A percentile compares a stretch with the other conserved stretches of the same genome.
phyloP scores from a whole-genome alignment of 768 basidiomycete species.

The Termitomyces sp. region DNA sequence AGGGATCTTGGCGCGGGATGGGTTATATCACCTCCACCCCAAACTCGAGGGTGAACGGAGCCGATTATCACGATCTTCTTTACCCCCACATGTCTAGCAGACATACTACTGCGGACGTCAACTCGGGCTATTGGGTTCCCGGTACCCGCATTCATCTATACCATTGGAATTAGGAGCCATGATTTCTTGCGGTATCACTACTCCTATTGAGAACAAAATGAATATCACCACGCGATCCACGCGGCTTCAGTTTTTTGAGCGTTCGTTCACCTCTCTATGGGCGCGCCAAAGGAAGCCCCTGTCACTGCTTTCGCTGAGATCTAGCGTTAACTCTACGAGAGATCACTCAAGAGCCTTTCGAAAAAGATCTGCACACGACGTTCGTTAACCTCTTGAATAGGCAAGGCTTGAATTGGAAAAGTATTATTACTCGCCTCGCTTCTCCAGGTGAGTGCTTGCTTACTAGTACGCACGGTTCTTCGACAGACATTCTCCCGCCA shows the following conservation, averaged over 20 bases:
- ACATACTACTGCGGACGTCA: background rate
- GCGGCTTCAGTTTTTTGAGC: background rate
- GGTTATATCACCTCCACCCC: background rate
- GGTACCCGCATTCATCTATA: background rate
- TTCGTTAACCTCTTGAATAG: no score
- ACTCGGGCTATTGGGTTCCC: background rate
- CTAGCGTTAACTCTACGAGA: background rate
- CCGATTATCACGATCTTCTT: background rate
- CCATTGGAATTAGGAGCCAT: background rate
- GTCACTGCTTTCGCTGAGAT: background rate
- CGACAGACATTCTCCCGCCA: no score
- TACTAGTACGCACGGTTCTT: no score
- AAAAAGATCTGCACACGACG: background rate
- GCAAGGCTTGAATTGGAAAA: no score
- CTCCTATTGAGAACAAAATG: no score
- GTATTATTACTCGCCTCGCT: background rate
- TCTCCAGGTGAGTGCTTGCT: background rate
- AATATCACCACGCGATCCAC: no score
- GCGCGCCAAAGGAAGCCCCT: no score
- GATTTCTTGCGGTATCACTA: no score
- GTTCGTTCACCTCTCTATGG: background rate
- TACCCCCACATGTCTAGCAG: background rate
- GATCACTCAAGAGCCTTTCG: background rate
- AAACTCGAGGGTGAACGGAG: background rate
- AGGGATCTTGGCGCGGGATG: background rate